Base-by-base conservation (phyloP, 1,139 yeast genomes). In the Saccharomyces pastorianus region DNA sequence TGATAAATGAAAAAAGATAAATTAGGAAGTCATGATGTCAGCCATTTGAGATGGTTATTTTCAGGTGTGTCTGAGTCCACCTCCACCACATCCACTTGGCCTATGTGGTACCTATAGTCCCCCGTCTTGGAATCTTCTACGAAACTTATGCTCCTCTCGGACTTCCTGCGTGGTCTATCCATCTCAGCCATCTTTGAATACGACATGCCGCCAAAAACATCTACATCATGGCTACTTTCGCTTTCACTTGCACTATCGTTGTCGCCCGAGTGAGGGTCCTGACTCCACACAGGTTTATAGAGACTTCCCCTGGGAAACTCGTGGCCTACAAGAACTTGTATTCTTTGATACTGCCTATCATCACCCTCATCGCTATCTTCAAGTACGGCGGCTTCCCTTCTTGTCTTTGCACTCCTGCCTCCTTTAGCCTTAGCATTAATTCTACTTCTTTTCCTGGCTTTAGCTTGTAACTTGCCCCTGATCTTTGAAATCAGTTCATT, bases 81-180 rank as follows among this genome's bases (percentile, higher is more conserved):
- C 34, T 61, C 66, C 7, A 64, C 57, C n/a, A 56, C 55, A 5
- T 56, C 58, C 20, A 56, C 56, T 11, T 55, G 59, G 20, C 62
- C 55, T 41, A 51, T 58, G 9, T 53, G 53, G 25, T 38, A 38
- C 44, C 44, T 38, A 53, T 56, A 62, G 38, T 53, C 59, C 2
- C 69, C 69, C 32, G 59, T 63, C 51, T 65, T 62, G 2, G 65
- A 61, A 52, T 66, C 67, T 2, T 63, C 59, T n/a, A 56, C 58
- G 38, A 64, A 61, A 47, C 68, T 64, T 23, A 66, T 60, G 48
- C 64, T 58, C 23, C 64, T 56, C 29, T 58, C 61, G 1, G 69
- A 66, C 48, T 57, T 63, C 48, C 69, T 57, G 50, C 67, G 58
- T n/a, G 64, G 61, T 46, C 60, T 60, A 20, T 38, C 44, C 26